Evolutionary conservation across 2,329 filamentous ascomycete genomes (phyloP), one percentile per base, ranked within the genome.

Genomic region (Nemania bipapillata): DNA sequence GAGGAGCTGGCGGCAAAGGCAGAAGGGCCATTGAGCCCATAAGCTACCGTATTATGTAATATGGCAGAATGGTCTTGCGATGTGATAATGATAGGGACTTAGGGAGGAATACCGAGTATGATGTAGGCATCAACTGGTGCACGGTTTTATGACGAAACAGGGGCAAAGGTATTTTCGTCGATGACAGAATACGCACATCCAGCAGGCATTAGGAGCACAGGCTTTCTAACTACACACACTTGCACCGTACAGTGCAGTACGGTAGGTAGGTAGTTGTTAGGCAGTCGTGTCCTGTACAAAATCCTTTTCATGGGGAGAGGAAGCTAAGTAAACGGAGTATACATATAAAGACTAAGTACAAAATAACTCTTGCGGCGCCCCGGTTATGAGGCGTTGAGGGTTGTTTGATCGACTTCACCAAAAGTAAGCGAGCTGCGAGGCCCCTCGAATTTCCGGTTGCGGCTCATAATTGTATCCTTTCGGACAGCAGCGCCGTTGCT

Each of bases 401-500:
- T 20, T 3, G 67, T 69, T 66, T 67, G 67, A 67, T 67, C 61
- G 15, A 45, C 65, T 32, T 45, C 45, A 35, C 52, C 54, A 64
- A 57, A 54, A 60, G 50, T 59, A 70, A 68, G 56, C 60, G 66
- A 69, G 58, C 63, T 69, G 50, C 47, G 54, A 26, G 42, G 45
- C 61, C 65, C 65, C 68, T 70, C 40, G 53, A 65, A 70, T 70
- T 59, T 65, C 65, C 65, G 57, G 37, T 45, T 61, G 32, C 55
- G 42, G 59, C 55, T 56, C 30, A n/a, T 50, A 56, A 54, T 59
- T 22, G 2, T 20, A 20, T 42, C 42, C 42, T 57, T 58, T 63
- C 47, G 59, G 67, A 61, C 9, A 53, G 17, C 56, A 49, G 40
- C 53, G 50, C 60, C 65, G 28, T 62, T 62, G 8, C n/a, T 20